Evolutionary conservation across 2,329 filamentous ascomycete genomes (phyloP), one percentile per base, ranked within the genome.

Genomic region (Clarireedia sp.): DNA sequence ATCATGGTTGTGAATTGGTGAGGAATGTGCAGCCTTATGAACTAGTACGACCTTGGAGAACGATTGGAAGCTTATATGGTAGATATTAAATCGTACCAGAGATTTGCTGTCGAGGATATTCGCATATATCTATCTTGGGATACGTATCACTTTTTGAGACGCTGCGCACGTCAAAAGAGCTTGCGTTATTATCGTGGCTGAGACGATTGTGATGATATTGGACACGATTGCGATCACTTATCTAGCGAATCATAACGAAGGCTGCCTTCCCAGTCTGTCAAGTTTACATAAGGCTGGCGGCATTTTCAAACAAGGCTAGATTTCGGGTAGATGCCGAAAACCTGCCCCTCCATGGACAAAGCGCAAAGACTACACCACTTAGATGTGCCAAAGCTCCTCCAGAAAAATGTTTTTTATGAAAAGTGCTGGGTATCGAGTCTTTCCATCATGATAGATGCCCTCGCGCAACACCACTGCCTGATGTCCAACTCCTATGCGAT

Each of bases 361-460:
- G n/a, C 38, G 38, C 16, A 41, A 19, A 14, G 19, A 41, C 19
- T 41, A 45, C 41, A 26, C 24, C 8, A 26, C 24, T 17, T 17
- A 21, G 5, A 44, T 44, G 10, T 23, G 14, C 36, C 38, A n/a
- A 26, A 16, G n/a, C n/a, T n/a, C 17, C 7, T 9, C 17, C 16
- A 29, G 33, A 24, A 49, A 14, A 12, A 24, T 48, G 10, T 17
- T 24, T 16, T 21, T 44, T 54, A 43, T 48, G 12, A 41, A 54
- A 54, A 24, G 21, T 23, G 21, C 41, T 45, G 51, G 51, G 51
- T 54, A 54, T 54, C 51, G 48, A 41, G 40, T 48, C 24, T 48
- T 12, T 41, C 19, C 14, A 6, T 48, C 33, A 8, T 38, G 17
- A 41, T 33, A 41, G 5, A n/a, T 17, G 38, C 38, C 9, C 19